Conservation (phyloP, 192 early-diverging fungal species). For the Gryganskiella cystojenkinii region DNA sequence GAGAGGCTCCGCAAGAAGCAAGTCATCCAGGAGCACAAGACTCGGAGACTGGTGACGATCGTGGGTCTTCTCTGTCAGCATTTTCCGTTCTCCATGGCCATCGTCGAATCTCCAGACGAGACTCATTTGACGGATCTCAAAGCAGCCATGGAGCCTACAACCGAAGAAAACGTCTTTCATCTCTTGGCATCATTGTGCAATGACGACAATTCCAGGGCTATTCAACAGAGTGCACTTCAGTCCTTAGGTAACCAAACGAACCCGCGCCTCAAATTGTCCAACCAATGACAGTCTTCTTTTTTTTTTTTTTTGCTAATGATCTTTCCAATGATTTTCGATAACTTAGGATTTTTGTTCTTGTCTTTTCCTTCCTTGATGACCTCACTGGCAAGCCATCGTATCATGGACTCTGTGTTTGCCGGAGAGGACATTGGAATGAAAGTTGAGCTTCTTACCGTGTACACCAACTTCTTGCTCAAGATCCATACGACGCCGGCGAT, state of each 20-base stretch:
- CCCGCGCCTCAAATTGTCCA: too few relatives aligned
- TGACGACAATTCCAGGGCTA: constrained; percentile 44
- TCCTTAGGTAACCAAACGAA: constrained; percentile 58
- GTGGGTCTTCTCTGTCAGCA: constrained; percentile 76
- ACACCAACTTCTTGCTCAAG: constrained; percentile 24
- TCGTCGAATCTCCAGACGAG: constrained; percentile 12
- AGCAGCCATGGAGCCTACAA: constrained; percentile 9
- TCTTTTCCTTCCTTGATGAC: constrained; percentile 76
- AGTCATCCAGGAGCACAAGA: constrained; percentile 59
- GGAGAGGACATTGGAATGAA: constrained; percentile 12
- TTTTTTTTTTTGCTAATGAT: not conserved
- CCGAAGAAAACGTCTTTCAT: constrained; percentile 24
- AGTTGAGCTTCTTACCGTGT: constrained; percentile 25
- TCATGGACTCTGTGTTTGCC: constrained; percentile 79
- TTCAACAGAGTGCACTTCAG: constrained; percentile 66
- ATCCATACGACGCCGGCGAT: constrained; percentile 14
- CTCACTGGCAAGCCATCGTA: constrained; percentile 54
- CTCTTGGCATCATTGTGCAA: constrained; percentile 2
- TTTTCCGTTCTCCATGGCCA: constrained; percentile 77
- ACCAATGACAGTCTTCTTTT: too few relatives aligned
- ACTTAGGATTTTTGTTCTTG: constrained; percentile 74
- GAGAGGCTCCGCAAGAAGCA: constrained; percentile 64
- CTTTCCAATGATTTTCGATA: constrained; percentile 10
- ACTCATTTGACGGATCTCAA: constrained; percentile 50
- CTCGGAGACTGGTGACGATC: constrained; percentile 74